Percentiles rank a stretch among this genome's conserved stretches.
These are phyloP conservation scores for Verruconis gallopava DNA, from an alignment of 2,329 filamentous ascomycete genomes.

Conservation along the genomic window DNA sequence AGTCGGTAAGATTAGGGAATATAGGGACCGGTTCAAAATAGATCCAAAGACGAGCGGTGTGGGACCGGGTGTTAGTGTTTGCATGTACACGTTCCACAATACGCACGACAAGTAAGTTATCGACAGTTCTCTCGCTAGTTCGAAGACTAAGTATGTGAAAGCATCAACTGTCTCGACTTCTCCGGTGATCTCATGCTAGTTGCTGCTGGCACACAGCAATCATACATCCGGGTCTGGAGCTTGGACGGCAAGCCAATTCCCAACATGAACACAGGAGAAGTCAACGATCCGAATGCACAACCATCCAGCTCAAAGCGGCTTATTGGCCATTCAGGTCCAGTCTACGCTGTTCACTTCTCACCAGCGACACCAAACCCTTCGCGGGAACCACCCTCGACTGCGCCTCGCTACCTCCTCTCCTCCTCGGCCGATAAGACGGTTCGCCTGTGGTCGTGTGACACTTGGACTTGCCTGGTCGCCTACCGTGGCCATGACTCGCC, in stretches of 20 bases:
- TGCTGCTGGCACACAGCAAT: constrained; percentile 81
- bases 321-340: constrained; percentile 79
- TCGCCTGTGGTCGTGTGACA: constrained; percentile 83
- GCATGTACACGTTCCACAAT: constrained; percentile 99
- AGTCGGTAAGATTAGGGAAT: constrained; percentile 85
- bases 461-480: constrained; percentile 82
- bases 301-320: constrained; percentile 57
- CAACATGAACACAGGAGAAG: constrained; percentile 46
- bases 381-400: constrained; percentile 36
- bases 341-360: constrained; percentile 84
- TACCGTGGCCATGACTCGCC: constrained; percentile 90
- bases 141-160: constrained; percentile 25
- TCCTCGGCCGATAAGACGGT: constrained; percentile 78
- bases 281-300: constrained; percentile 39
- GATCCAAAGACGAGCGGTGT: constrained; percentile 72
- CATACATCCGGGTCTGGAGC: constrained; percentile 90
- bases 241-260: constrained; percentile 72
- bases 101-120: constrained; percentile 66
- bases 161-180: constrained; percentile 88
- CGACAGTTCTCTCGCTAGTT: not conserved
- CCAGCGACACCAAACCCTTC: constrained; percentile 44
- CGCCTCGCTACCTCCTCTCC: constrained; percentile 69
- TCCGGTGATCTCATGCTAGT: constrained; percentile 81
- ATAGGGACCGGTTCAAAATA: constrained; percentile 82
- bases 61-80: constrained; percentile 72